Conservation (phyloP, 345 rosid genomes). For the Eucalyptus sp. region DNA sequence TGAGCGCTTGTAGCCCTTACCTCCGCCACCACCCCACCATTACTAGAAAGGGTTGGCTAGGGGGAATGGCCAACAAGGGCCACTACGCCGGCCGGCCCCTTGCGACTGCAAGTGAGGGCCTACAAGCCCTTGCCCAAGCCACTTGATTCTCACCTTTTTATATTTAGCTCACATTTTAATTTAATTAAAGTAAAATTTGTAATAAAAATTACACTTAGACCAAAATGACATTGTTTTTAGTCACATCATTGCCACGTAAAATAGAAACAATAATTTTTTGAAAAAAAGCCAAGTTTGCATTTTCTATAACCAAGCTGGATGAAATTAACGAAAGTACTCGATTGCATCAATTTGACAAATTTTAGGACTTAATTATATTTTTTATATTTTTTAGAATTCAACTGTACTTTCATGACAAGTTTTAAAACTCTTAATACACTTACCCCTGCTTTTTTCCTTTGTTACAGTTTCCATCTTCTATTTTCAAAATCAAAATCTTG, state of each 20-base stretch:
- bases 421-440: no score
- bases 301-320: background rate
- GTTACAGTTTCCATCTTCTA: background rate
- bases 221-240: background rate
- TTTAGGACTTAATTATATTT: no score
- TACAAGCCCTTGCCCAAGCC: background rate
- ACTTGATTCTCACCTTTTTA: background rate
- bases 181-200: no score
- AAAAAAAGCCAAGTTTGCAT: background rate
- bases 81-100: background rate
- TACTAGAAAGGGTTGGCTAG: fast-evolving
- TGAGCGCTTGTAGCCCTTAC: fast-evolving
- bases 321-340: background rate
- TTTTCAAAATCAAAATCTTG: background rate
- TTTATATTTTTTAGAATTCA: no score
- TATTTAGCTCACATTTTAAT: background rate
- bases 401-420: no score
- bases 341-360: background rate
- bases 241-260: background rate
- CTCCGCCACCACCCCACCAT: fast-evolving
- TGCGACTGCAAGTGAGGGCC: background rate
- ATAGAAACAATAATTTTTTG: background rate
- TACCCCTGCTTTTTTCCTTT: background rate
- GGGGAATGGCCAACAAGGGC: background rate
- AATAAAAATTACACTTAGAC: background rate